phyloP scores from a whole-genome alignment of 2,329 filamentous ascomycete genomes.

The Trichophaea hybrida region DNA sequence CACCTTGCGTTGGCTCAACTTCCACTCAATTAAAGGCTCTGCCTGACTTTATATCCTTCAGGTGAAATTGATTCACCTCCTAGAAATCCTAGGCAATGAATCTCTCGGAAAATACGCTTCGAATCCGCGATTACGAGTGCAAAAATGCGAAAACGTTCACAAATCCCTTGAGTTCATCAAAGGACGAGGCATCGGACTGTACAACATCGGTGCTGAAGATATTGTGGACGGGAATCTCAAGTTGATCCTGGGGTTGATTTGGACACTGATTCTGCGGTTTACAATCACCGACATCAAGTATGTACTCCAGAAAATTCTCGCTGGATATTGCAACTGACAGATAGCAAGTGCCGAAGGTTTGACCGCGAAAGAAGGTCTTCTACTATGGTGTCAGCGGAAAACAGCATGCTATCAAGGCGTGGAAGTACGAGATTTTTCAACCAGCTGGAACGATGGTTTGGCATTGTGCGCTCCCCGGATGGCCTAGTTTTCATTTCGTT shows the following conservation, averaged over 20 bases:
- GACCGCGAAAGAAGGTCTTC: slow-evolving; percentile 87
- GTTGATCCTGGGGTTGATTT: slow-evolving; percentile 93
- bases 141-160: slow-evolving; percentile 97
- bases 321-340: slow-evolving; percentile 3
- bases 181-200: slow-evolving; percentile 83
- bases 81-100: slow-evolving; percentile 89
- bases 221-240: slow-evolving; percentile 96
- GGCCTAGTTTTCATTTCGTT: neutral
- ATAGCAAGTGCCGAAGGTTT: slow-evolving; percentile 59
- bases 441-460: slow-evolving; percentile 92
- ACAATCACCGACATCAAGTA: slow-evolving; percentile 94
- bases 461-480: slow-evolving; percentile 47
- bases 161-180: slow-evolving; percentile 88
- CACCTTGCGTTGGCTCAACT: neutral
- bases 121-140: slow-evolving; percentile 88
- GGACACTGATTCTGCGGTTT: slow-evolving; percentile 94
- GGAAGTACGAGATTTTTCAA: slow-evolving; percentile 84
- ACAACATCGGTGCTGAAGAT: slow-evolving; percentile 95
- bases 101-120: slow-evolving; percentile 93
- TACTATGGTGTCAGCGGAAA: slow-evolving; percentile 96
- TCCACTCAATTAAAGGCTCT: neutral
- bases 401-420: slow-evolving; percentile 97
- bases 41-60: slow-evolving; percentile 30
- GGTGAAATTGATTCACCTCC: slow-evolving; percentile 90
- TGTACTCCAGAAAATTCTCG: neutral